phyloP scores from a whole-genome alignment of 2,329 filamentous ascomycete genomes.

The Acrocalymma vagum region DNA sequence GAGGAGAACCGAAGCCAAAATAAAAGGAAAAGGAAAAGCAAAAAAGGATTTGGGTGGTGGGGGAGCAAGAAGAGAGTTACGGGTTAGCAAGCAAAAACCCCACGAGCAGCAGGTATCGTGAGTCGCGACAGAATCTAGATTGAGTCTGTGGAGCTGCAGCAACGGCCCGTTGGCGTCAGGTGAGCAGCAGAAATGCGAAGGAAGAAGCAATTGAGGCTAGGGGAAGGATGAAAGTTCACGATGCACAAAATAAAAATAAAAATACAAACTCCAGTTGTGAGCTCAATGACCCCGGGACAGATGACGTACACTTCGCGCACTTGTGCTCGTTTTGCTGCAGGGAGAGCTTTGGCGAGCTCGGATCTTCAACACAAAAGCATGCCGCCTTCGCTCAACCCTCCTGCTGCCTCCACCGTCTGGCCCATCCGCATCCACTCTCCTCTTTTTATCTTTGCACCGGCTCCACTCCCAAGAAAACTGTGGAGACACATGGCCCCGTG shows the following conservation, averaged over 20 bases:
- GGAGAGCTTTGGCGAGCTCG: conserved; percentile 29
- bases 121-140: conserved; percentile 13
- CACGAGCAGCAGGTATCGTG: conserved; percentile 20
- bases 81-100: conserved; percentile 14
- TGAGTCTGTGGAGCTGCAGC: conserved; percentile 1
- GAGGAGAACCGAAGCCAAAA: conserved; percentile 3
- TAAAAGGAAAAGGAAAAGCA: conserved; percentile 10
- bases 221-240: conserved; percentile 10
- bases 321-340: conserved; percentile 28
- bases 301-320: no score
- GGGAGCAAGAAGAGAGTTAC: conserved; percentile 1
- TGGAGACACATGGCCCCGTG: conserved; percentile 21
- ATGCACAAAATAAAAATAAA: conserved; percentile 15
- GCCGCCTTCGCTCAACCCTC: conserved; percentile 16
- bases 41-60: conserved; percentile 1
- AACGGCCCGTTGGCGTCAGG: conserved; percentile 18
- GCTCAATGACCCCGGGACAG: no score
- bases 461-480: conserved; percentile 27
- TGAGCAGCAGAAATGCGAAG: conserved; percentile 6
- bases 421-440: conserved; percentile 17
- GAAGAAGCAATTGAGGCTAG: conserved; percentile 9
- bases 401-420: conserved; percentile 12
- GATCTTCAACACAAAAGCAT: conserved; percentile 13
- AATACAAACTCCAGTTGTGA: conserved; percentile 18
- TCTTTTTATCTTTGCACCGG: conserved; percentile 31